A percentile compares a stretch with the other conserved stretches of the same genome.
These are phyloP conservation scores for Scytalidium sp. DNA, from an alignment of 2,329 filamentous ascomycete genomes.

Conservation along the genomic window DNA sequence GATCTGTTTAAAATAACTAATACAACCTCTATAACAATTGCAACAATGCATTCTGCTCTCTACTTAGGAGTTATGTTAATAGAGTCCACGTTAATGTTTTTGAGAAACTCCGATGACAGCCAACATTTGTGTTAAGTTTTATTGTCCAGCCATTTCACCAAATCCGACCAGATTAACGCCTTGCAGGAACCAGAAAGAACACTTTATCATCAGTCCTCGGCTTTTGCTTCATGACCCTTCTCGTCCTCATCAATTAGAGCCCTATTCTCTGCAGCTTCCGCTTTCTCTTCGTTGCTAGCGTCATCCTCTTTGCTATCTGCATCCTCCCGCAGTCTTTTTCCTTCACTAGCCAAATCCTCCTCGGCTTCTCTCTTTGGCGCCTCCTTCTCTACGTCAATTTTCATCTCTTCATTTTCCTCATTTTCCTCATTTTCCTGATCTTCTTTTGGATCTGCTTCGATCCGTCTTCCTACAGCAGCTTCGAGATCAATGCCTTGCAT, in stretches of 20 bases:
- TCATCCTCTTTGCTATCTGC: slow-evolving; percentile 14
- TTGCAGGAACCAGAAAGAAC: too few species aligned
- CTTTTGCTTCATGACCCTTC: slow-evolving; percentile 11
- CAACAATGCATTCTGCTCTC: too few species aligned
- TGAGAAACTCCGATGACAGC: too few species aligned
- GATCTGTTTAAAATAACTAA: background rate
- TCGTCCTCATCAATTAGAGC: slow-evolving; percentile 18
- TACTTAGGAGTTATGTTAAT: too few species aligned
- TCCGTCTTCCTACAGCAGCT: slow-evolving; percentile 56
- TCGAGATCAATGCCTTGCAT: slow-evolving; percentile 58
- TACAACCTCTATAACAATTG: too few species aligned
- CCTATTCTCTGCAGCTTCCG: slow-evolving; percentile 8
- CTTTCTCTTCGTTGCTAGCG: slow-evolving; percentile 7
- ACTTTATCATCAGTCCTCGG: too few species aligned
- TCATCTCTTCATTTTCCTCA: slow-evolving; percentile 30
- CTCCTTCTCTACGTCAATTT: slow-evolving; percentile 27
- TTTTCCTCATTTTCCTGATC: slow-evolving; percentile 40
- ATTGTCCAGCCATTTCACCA: too few species aligned
- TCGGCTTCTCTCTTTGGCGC: slow-evolving; percentile 57
- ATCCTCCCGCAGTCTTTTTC: slow-evolving; percentile 49
- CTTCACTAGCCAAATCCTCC: slow-evolving; percentile 35
- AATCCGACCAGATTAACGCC: too few species aligned
- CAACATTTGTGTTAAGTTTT: too few species aligned
- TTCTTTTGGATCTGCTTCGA: slow-evolving; percentile 23
- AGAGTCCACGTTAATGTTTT: too few species aligned